A percentile compares a stretch with the other conserved stretches of the same genome.
These are phyloP conservation scores for Phalaenopsis hybrid DNA, from an alignment of 116 monocot species.

Conservation along the genomic window DNA sequence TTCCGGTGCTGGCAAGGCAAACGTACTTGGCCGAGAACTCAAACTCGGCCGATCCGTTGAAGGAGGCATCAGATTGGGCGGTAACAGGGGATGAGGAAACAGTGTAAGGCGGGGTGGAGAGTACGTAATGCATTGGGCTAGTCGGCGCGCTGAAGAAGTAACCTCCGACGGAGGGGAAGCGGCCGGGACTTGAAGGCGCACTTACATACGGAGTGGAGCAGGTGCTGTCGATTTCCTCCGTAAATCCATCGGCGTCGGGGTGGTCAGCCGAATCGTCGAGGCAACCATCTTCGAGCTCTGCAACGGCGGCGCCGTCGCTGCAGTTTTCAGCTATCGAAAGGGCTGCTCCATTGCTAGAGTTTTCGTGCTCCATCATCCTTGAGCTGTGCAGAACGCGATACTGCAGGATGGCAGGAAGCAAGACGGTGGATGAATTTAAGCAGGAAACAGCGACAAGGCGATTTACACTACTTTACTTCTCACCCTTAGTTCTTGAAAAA, in stretches of 20 bases:
- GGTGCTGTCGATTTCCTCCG: constrained; percentile 41
- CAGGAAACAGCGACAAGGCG: background rate
- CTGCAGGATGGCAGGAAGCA: background rate
- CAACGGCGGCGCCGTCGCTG: background rate
- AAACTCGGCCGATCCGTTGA: constrained; percentile 21
- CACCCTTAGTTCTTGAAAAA: background rate
- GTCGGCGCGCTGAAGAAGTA: constrained; percentile 35
- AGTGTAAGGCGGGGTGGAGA: constrained; percentile 47
- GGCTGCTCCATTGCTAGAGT: constrained; percentile 17
- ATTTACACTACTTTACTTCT: background rate
- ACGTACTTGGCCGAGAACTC: constrained; percentile 15
- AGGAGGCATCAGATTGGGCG: constrained; percentile 1
- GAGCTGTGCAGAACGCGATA: background rate
- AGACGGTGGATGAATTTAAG: background rate
- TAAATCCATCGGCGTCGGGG: background rate
- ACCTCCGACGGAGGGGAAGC: constrained; percentile 5
- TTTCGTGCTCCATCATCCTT: constrained; percentile 22
- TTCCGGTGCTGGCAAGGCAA: background rate
- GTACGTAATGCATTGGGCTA: constrained; percentile 15
- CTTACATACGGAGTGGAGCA: constrained; percentile 74
- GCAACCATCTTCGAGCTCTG: background rate
- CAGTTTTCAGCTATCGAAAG: background rate
- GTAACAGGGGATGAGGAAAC: constrained; percentile 21
- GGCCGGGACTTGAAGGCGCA: constrained; percentile 66
- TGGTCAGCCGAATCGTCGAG: background rate